A percentile compares a stretch with the other conserved stretches of the same genome.
These are phyloP conservation scores for Talaromyces albobiverticillius DNA, from an alignment of 2,329 filamentous ascomycete genomes.

Conservation along the genomic window DNA sequence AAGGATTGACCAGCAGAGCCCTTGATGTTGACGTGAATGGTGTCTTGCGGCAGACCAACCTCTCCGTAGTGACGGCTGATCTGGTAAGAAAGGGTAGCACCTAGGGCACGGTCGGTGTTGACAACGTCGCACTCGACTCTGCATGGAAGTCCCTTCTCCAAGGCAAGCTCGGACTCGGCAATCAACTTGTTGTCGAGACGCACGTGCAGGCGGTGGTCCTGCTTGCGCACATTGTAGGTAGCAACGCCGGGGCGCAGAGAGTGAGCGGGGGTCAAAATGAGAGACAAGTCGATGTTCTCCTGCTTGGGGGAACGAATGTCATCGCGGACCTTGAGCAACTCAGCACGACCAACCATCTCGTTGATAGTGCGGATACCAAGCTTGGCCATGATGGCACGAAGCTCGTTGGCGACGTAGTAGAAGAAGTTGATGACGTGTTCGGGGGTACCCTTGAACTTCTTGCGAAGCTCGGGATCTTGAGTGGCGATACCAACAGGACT, in stretches of 20 bases:
- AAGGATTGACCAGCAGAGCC: conserved; percentile 96
- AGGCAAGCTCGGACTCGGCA: conserved; percentile 86
- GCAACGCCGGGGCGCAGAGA: conserved; percentile 90
- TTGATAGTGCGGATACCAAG: conserved; percentile 94
- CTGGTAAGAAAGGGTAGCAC: conserved; percentile 91
- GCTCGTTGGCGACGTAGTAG: conserved; percentile 94
- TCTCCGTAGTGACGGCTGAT: conserved; percentile 91
- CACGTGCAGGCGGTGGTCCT: conserved; percentile 90
- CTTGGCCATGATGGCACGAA: conserved; percentile 94
- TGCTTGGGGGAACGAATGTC: conserved; percentile 87
- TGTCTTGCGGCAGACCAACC: conserved; percentile 83
- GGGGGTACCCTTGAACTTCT: conserved; percentile 89
- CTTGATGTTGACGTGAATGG: conserved; percentile 93
- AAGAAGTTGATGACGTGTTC: conserved; percentile 99
- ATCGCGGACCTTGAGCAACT: conserved; percentile 80
- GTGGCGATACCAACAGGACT: conserved; percentile 79
- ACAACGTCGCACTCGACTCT: conserved; percentile 94
- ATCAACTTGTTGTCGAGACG: conserved; percentile 97
- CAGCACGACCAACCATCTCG: conserved; percentile 94
- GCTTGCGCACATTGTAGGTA: conserved; percentile 96
- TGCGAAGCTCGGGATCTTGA: conserved; percentile 87
- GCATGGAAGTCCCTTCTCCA: conserved; percentile 90
- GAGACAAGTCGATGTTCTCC: conserved; percentile 85
- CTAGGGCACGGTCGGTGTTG: conserved; percentile 92
- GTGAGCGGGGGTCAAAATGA: conserved; percentile 93